Base-by-base conservation (phyloP, 2,329 filamentous ascomycete species). In the Parascedosporium putredinis region DNA sequence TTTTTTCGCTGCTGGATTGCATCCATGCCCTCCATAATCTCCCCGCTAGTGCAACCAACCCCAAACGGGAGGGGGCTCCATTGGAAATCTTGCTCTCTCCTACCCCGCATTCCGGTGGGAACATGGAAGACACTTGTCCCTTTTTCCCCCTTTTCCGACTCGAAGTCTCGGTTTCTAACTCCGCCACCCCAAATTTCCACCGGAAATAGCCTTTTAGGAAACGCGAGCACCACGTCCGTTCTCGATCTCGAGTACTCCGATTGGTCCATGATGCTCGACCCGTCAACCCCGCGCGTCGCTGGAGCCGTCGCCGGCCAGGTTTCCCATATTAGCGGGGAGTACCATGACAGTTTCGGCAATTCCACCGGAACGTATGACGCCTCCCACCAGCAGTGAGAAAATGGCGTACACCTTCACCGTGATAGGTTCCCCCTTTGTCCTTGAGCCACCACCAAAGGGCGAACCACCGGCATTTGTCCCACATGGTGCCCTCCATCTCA, bases 181-280 rank as follows among this genome's bases (percentile, higher is more conserved):
- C n/a, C n/a, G n/a, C n/a, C n/a, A n/a, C n/a, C n/a, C n/a, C n/a
- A 16, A 12, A 42, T 12, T 42, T 42, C 38, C 38, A 42, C 38
- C 38, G 38, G 38, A 42, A 42, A 42, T 42, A 42, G 38, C 38
- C 38, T 42, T 42, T 42, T 42, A 20, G 38, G 38, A 42, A 42
- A 42, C 38, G 38, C 38, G 16, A 42, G 18, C 38, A 42, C 16
- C 38, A n/a, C n/a, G n/a, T 42, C 38, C 16, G 38, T 42, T 20
- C 18, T 42, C 16, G 38, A 42, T 42, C 38, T 42, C 18, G 38
- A 42, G 16, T 42, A 42, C 18, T 20, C 38, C 23, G 38, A 42
- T 42, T 42, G 38, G 38, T 20, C 16, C 16, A 16, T 42, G 18
- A 42, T 42, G 38, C 16, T 22, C 6, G 18, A 42, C 18, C 16